Base-by-base conservation (phyloP, 176 grass and related monocot species). In the Calamus simplicifolius region DNA sequence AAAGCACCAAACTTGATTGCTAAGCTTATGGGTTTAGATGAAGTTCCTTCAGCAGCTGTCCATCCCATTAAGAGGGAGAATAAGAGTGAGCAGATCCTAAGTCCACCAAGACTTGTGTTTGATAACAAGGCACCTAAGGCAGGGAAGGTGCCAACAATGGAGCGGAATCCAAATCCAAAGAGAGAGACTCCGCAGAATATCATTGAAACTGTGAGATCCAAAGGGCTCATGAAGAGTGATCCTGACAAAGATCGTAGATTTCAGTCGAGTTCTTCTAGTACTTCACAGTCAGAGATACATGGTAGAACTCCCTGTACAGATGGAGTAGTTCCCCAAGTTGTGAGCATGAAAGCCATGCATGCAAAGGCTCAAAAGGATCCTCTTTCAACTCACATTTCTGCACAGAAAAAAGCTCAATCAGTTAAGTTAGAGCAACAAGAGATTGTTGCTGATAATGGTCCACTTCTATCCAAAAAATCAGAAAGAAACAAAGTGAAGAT, bases 11-110 rank as follows among this genome's bases (percentile, higher is more conserved):
- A 82, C 25, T 67, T 96, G 66, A 76, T 96, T 72, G 91, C 86
- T 27, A 96, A 81, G 76, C 86, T 96, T 56, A 96, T 96, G 91
- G 91, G 86, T 49, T 69, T 96, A 60, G 79, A 83, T 57, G 77
- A 82, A 57, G 50, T 66, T 54, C 80, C 83, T 48, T 35, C 7
- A 38, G 76, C 73, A 16, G 74, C 66, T 49, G 57, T 16, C 59
- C 60, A 56, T 58, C 29, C 58, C 5, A 16, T 59, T 13, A 48
- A 60, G 69, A 87, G 75, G 73, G 83, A 82, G 0, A 71, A 75
- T 58, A 74, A 50, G 15, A 43, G 35, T 43, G 70, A 54, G 31
- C 81, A 78, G 53, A 71, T 30, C 19, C 57, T 79, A 8, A 80
- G 29, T 55, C 78, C 76, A 49, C 73, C 71, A 17, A 82, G 80